Conservation (phyloP, 331 rosid genomes). For the Malus hybrid region DNA sequence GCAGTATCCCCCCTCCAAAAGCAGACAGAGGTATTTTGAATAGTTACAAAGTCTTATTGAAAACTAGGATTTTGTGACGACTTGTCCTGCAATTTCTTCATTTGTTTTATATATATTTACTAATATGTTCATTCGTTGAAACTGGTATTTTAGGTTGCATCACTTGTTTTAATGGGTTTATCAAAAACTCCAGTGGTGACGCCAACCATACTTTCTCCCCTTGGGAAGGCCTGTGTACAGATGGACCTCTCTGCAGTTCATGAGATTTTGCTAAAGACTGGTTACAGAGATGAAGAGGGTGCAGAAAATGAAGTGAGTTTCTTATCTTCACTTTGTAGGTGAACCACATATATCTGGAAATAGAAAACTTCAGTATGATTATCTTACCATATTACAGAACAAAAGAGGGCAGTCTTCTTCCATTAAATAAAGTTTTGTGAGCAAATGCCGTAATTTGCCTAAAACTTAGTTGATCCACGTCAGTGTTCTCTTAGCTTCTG, state of each 20-base stretch:
- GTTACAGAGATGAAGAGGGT: slow-evolving; percentile 94
- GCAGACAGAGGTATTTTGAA: slow-evolving; percentile 59
- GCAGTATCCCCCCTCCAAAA: slow-evolving; percentile 70
- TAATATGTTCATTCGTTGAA: background rate
- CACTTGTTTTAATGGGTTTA: slow-evolving; percentile 69
- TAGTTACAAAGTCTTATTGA: background rate
- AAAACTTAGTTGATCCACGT: no score
- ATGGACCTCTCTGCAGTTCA: slow-evolving; percentile 82
- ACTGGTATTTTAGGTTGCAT: slow-evolving; percentile 42
- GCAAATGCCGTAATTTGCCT: background rate
- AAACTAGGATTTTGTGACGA: background rate
- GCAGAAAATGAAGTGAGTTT: slow-evolving; percentile 76
- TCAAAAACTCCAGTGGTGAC: slow-evolving; percentile 46
- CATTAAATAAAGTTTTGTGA: background rate
- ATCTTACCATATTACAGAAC: background rate
- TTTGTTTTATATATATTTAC: background rate
- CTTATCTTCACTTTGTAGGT: background rate
- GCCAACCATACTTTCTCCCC: slow-evolving; percentile 68
- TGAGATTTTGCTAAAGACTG: slow-evolving; percentile 81
- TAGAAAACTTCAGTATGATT: background rate
- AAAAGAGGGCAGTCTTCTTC: background rate
- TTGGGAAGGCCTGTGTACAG: slow-evolving; percentile 76
- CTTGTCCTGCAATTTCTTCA: background rate
- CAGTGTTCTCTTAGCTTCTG: background rate
- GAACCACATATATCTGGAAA: background rate